Evolutionary conservation across 2,329 filamentous ascomycete genomes (phyloP), one percentile per base, ranked within the genome.

Genomic region (Sporothrix mexicana): DNA sequence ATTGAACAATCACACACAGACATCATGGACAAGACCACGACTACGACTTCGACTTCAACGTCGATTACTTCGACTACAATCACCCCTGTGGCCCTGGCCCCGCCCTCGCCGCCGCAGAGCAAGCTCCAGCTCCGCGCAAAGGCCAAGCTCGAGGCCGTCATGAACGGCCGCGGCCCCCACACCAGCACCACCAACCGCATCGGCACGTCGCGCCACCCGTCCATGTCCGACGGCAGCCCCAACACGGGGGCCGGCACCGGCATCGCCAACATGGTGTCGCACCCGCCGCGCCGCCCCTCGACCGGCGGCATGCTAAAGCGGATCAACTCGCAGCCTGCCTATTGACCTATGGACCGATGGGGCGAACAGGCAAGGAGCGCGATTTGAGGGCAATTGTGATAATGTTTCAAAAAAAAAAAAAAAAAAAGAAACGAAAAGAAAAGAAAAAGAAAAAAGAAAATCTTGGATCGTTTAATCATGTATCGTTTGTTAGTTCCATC

Each of bases 291-390:
- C 20, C 73, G 70, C 17, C 66, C 64, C 5, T 66, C 57, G 6
- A 73, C 70, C 9, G 70, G 70, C 23, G 70, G 70, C n/a, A 20
- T 74, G 36, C 23, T 74, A 17, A 72, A 72, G 30, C 70, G 64
- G 8, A 36, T 74, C 45, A 74, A 72, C 41, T 70, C 73, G 66
- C 70, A 64, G 67, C 73, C 73, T n/a, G 73, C 73, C 3, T 73
- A 71, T 20, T 73, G 45, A 25, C 2, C 4, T 8, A n/a, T n/a
- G n/a, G 30, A 13, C 2, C 2, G 13, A 25, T 1, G 45, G n/a
- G 57, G 17, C 0, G 7, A 62, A 20, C 43, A 36, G 43, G 43
- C 20, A n/a, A 45, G 30, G 6, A n/a, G 36, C 15, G 36, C 15
- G 62, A 20, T 23, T 9, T 25, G 23, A 23, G n/a, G 10, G 8